These are phyloP conservation scores for Opeltia flavorubescens DNA, from an alignment of 495 filamentous ascomycete genomes.

Conservation along the genomic window DNA sequence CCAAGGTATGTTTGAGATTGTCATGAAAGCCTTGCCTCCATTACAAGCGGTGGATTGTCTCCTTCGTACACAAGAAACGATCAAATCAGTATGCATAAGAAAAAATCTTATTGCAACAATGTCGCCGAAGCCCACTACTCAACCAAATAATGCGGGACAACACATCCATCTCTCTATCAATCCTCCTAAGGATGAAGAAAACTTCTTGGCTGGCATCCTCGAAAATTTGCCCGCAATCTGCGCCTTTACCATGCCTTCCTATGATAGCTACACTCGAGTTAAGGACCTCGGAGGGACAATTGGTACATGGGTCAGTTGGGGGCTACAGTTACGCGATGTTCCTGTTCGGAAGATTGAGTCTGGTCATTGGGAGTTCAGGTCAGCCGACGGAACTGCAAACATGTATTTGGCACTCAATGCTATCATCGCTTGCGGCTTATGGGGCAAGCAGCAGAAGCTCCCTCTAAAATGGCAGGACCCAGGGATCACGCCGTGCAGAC, in stretches of 20 bases:
- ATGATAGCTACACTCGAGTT: constrained; percentile 30
- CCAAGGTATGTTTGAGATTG: constrained; percentile 55
- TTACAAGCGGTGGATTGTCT: constrained; percentile 50
- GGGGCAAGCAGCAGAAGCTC: too few relatives aligned
- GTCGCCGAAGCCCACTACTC: constrained; percentile 31
- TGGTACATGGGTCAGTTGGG: constrained; percentile 32
- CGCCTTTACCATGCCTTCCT: constrained; percentile 25
- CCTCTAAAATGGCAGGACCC: too few relatives aligned
- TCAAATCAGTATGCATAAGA: constrained; percentile 39
- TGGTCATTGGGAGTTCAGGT: constrained; percentile 30
- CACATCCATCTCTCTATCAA: constrained; percentile 31
- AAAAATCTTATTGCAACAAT: constrained; percentile 47
- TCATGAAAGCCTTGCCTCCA: constrained; percentile 42
- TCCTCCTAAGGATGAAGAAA: constrained; percentile 16
- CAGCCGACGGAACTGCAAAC: constrained; percentile 28
- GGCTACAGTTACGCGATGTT: constrained; percentile 30
- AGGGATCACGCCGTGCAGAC: too few relatives aligned
- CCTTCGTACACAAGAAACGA: constrained; percentile 45
- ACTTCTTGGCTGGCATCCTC: constrained; percentile 27
- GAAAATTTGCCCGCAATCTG: constrained; percentile 21
- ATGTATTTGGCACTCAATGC: constrained; percentile 31
- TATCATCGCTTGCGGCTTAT: too few relatives aligned
- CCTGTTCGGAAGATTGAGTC: constrained; percentile 27
- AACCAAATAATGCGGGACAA: neutral
- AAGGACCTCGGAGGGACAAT: constrained; percentile 23